These are phyloP conservation scores for Phytopythium sindhum DNA, from an alignment of 352 stramenopile genomes.

Conservation along the genomic window DNA sequence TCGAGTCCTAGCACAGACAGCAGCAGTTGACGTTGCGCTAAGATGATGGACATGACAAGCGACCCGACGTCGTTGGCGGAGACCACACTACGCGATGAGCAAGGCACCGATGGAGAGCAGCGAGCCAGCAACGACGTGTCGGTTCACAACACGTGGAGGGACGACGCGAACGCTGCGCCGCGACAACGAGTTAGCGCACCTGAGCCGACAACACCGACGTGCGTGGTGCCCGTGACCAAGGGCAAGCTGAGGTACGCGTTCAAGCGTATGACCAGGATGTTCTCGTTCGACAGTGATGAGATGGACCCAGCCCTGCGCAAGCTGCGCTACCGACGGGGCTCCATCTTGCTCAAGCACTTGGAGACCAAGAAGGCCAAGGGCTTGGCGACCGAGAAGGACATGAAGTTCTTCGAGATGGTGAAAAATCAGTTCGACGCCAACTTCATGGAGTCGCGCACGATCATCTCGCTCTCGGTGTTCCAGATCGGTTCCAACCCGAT, in stretches of 20 bases:
- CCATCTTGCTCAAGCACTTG: constrained; percentile 69
- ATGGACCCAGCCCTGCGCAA: constrained; percentile 36
- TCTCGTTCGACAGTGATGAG: constrained; percentile 34
- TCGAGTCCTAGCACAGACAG: not conserved
- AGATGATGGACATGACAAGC: constrained; percentile 42
- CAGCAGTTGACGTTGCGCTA: constrained; percentile 1
- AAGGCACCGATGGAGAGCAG: not conserved
- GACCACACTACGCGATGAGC: not conserved
- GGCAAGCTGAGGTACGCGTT: constrained; percentile 12
- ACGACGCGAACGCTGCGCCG: not conserved
- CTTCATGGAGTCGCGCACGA: constrained; percentile 67
- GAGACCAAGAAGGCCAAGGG: constrained; percentile 60
- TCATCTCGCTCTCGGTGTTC: constrained; percentile 77
- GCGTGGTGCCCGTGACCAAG: constrained; percentile 3
- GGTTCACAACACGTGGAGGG: constrained; percentile 1
- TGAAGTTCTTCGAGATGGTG: constrained; percentile 81
- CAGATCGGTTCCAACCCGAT: constrained; percentile 68
- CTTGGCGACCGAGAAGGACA: constrained; percentile 61
- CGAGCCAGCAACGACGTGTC: not conserved
- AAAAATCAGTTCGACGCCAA: constrained; percentile 69
- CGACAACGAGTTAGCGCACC: not conserved
- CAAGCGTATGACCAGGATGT: constrained; percentile 40
- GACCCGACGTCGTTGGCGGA: constrained; percentile 15
- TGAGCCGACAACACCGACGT: constrained; percentile 12
- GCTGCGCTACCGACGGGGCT: constrained; percentile 61